Conservation (phyloP, 2,329 filamentous ascomycete species). For the Ophiostoma novo-ulmi region DNA sequence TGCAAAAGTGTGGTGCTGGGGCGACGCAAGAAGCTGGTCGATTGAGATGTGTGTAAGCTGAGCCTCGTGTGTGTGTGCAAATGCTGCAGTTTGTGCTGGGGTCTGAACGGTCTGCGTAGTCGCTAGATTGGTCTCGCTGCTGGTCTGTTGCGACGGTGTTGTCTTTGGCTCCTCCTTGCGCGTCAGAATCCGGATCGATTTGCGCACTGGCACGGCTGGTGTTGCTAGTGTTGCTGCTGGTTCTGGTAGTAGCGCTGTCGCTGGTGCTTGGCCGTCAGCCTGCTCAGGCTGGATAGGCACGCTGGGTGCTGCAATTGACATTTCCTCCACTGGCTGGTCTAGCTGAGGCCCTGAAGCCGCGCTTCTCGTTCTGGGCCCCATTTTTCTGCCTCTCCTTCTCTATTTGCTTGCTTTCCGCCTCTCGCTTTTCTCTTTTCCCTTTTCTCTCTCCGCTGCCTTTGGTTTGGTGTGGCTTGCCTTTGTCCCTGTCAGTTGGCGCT, state of each 20-base stretch:
- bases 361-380: not conserved
- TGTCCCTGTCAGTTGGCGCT: conserved; percentile 6
- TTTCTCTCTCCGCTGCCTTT: too few relatives aligned
- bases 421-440: not conserved
- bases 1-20: not conserved
- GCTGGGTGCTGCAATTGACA: not conserved
- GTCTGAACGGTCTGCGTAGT: not conserved
- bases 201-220: not conserved
- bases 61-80: not conserved
- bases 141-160: conserved; percentile 15
- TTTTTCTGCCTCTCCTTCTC: conserved; percentile 5
- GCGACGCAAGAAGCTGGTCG: conserved; percentile 2
- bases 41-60: not conserved
- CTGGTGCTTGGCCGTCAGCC: not conserved
- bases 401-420: not conserved
- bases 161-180: conserved; percentile 10
- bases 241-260: not conserved
- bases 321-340: not conserved
- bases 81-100: not conserved
- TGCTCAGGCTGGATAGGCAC: not conserved
- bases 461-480: not conserved
- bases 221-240: not conserved
- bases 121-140: not conserved
- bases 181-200: conserved; percentile 15
- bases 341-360: conserved; percentile 4